These are phyloP conservation scores for Colletotrichum orbiculare DNA, from an alignment of 2,329 filamentous ascomycete species.

Conservation along the genomic window DNA sequence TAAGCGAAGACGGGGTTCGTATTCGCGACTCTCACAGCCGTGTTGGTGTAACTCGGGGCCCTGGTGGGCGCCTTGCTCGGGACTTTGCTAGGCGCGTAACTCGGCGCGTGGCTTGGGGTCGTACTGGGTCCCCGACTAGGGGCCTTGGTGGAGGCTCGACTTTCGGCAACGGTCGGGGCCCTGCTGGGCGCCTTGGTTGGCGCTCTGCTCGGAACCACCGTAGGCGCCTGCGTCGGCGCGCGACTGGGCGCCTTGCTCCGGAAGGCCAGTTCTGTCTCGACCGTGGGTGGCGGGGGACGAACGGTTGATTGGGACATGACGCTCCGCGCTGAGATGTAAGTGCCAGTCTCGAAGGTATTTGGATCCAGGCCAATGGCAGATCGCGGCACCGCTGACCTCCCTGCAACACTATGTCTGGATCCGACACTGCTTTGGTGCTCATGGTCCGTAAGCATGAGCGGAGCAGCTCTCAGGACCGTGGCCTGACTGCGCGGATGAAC, in stretches of 20 bases:
- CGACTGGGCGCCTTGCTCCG: slow-evolving; percentile 47
- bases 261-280: slow-evolving; percentile 43
- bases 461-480: slow-evolving; percentile 44
- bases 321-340: slow-evolving; percentile 57
- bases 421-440: slow-evolving; percentile 55
- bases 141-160: slow-evolving; percentile 13
- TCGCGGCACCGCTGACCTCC: slow-evolving; percentile 26
- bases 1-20: slow-evolving; percentile 30
- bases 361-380: slow-evolving; percentile 6
- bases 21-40: slow-evolving; percentile 14
- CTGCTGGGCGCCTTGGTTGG: slow-evolving; percentile 16
- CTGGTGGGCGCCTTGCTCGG: slow-evolving; percentile 28
- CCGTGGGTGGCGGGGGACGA: slow-evolving; percentile 43
- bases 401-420: slow-evolving; percentile 48
- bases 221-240: slow-evolving; percentile 33
- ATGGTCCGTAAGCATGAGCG: slow-evolving; percentile 53
- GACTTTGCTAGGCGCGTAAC: slow-evolving; percentile 15
- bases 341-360: slow-evolving; percentile 49
- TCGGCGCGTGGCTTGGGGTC: slow-evolving; percentile 5
- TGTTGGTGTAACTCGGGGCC: slow-evolving; percentile 13
- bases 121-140: slow-evolving; percentile 20
- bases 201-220: slow-evolving; percentile 16
- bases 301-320: slow-evolving; percentile 50
- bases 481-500: slow-evolving; percentile 56
- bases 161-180: slow-evolving; percentile 14